These are phyloP conservation scores for Urtica urens DNA, from an alignment of 306 rosid genomes.

Conservation along the genomic window DNA sequence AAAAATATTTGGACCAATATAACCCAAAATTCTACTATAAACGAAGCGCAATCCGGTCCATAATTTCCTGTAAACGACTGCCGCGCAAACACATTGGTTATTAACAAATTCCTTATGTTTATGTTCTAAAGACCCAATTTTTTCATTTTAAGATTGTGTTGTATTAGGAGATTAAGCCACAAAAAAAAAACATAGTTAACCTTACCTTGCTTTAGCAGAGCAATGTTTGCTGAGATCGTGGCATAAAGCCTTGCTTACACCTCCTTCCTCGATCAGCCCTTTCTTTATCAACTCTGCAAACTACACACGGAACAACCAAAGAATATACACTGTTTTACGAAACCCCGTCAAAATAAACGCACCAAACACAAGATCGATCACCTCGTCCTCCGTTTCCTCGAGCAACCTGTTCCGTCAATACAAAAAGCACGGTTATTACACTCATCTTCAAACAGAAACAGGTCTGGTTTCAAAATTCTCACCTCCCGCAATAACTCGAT, in stretches of 20 bases:
- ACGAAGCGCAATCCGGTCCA: too few relatives aligned
- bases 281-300: conserved; percentile 72
- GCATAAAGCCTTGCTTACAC: conserved; percentile 77
- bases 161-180: too few relatives aligned
- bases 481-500: conserved; percentile 89
- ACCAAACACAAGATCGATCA: conserved; percentile 25
- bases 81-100: too few relatives aligned
- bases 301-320: conserved; percentile 29
- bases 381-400: conserved; percentile 92
- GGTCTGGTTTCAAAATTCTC: conserved; percentile 4
- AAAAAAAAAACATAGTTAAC: too few relatives aligned
- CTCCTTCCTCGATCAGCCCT: conserved; percentile 67
- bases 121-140: too few relatives aligned
- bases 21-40: too few relatives aligned
- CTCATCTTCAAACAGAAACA: background rate
- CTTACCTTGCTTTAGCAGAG: conserved; percentile 47
- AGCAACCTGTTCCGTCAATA: conserved; percentile 55
- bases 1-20: too few relatives aligned
- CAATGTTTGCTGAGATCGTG: conserved; percentile 84
- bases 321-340: background rate
- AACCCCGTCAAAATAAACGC: conserved; percentile 14
- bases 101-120: too few relatives aligned
- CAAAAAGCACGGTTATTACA: conserved; percentile 24
- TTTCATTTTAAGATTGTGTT: too few relatives aligned
- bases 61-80: too few relatives aligned